A percentile compares a stretch with the other conserved stretches of the same genome.
Conservation (phyloP, 495 filamentous ascomycete genomes). For the Trichoderma gamsii region DNA sequence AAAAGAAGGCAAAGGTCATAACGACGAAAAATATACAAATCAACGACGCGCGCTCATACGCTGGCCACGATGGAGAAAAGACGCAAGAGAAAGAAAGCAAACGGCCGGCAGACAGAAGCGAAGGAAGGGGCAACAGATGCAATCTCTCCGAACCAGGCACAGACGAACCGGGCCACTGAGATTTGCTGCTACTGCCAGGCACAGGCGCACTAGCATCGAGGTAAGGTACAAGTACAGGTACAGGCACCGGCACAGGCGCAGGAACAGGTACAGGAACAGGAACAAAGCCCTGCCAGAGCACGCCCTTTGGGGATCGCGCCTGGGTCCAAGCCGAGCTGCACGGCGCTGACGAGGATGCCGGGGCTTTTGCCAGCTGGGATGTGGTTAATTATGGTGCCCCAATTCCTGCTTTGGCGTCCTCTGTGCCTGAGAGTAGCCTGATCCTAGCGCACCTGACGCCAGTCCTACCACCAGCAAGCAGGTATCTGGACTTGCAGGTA, state of each 20-base stretch:
- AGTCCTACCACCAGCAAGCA: not conserved
- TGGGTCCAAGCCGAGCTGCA: constrained; percentile 9
- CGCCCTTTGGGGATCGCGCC: not conserved
- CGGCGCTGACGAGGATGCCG: constrained; percentile 1
- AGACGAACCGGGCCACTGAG: constrained; percentile 10
- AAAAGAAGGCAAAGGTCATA: constrained; percentile 8
- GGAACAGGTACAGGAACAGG: not conserved
- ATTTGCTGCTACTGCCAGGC: not conserved
- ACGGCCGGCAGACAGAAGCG: constrained; percentile 2
- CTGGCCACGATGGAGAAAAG: constrained; percentile 12
- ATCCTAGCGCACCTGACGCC: not conserved
- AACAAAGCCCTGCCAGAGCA: not conserved
- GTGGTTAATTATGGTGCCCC: not conserved
- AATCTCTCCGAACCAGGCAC: constrained; percentile 15
- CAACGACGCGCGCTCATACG: constrained; percentile 3
- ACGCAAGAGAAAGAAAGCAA: constrained; percentile 15
- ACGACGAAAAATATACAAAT: not conserved
- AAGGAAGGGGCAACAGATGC: constrained; percentile 14
- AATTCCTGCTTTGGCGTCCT: not conserved
- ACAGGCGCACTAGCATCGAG: not conserved
- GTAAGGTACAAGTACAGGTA: not conserved
- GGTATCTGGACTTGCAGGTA: not conserved
- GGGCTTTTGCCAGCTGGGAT: constrained; percentile 7
- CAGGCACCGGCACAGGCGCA: not conserved
- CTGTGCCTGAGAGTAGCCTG: not conserved